Percentiles rank a stretch among this genome's conserved stretches.
Evolutionary conservation across 1,139 yeast genomes (phyloP).

Genomic region (Blastobotrys buckinghamii): DNA sequence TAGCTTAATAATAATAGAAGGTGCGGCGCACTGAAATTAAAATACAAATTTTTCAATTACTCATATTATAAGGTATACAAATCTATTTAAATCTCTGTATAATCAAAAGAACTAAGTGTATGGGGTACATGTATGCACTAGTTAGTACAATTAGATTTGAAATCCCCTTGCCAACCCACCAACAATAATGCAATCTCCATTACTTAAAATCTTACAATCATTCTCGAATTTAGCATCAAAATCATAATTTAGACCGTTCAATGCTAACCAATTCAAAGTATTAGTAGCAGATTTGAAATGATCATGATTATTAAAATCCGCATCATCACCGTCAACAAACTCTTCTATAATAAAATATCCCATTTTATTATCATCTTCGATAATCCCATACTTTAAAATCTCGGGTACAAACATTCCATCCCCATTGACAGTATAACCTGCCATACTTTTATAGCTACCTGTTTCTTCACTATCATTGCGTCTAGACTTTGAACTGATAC

Average conservation of each 20-base stretch:
- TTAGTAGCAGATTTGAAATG: background rate
- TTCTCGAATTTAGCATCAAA: constrained; percentile 2
- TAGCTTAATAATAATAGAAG: too few species aligned
- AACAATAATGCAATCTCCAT: background rate
- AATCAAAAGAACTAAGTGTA: too few species aligned
- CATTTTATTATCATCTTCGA: background rate
- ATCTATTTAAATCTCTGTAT: too few species aligned
- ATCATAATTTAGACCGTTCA: background rate
- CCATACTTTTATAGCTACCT: background rate
- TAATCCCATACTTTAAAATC: background rate
- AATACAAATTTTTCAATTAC: too few species aligned
- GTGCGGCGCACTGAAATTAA: too few species aligned
- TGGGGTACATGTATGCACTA: too few species aligned
- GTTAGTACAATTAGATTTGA: too few species aligned
- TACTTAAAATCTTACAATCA: background rate
- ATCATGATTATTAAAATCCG: background rate
- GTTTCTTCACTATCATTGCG: background rate
- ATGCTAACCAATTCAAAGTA: background rate
- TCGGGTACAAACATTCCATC: background rate
- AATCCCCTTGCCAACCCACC: background rate
- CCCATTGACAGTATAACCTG: too few species aligned
- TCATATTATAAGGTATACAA: too few species aligned
- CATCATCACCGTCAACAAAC: background rate
- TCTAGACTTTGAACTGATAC: too few species aligned
- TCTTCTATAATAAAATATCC: background rate